Evolutionary conservation across 805 yeast genomes (phyloP).

Genomic region (Candida awuae): DNA sequence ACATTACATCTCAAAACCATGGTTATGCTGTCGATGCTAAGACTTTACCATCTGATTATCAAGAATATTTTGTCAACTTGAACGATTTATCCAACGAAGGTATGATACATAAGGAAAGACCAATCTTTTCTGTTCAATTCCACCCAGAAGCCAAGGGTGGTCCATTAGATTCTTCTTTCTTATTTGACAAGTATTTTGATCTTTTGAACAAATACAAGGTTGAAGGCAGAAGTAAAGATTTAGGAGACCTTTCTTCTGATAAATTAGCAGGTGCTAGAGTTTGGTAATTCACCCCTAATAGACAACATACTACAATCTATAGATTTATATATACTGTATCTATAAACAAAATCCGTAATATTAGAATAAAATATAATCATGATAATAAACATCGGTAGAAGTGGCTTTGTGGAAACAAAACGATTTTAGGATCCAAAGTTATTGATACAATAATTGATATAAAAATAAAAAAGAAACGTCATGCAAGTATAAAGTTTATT

Average conservation of each 20-base stretch:
- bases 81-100: constrained; percentile 98
- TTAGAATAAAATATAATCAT: no score
- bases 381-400: no score
- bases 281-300: no score
- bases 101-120: constrained; percentile 79
- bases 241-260: constrained; percentile 13
- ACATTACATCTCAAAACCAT: constrained; percentile 97
- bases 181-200: constrained; percentile 83
- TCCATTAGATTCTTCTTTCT: constrained; percentile 84
- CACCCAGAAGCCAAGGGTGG: constrained; percentile 99
- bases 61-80: constrained; percentile 84
- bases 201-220: constrained; percentile 54
- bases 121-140: constrained; percentile 94
- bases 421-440: no score
- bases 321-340: no score
- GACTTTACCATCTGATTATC: constrained; percentile 69
- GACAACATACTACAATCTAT: no score
- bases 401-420: no score
- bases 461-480: no score
- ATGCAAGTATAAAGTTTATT: no score
- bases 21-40: constrained; percentile 91
- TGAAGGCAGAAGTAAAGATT: constrained; percentile 19
- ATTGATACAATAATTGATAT: background rate
- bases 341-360: no score
- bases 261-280: constrained; percentile 12